A percentile compares a stretch with the other conserved stretches of the same genome.
Conservation (phyloP, 2,329 filamentous ascomycete species). For the Colletotrichum chlorophyti region DNA sequence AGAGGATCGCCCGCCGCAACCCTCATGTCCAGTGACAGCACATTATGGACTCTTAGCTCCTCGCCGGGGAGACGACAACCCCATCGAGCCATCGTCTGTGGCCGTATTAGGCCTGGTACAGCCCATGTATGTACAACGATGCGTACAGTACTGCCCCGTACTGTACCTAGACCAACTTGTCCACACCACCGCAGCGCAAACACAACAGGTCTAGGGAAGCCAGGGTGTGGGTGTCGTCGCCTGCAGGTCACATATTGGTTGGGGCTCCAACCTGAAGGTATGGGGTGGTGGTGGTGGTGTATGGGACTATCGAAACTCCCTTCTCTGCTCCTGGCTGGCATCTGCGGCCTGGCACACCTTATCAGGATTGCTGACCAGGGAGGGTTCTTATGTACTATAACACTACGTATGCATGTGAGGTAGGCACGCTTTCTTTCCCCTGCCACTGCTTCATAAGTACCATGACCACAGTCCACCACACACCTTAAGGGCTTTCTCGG, state of each 20-base stretch:
- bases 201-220: constrained; percentile 3
- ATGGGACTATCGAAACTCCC: constrained; percentile 1
- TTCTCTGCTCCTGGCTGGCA: constrained; percentile 18
- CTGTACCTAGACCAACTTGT: constrained; percentile 18
- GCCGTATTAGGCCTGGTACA: constrained; percentile 18
- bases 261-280: constrained; percentile 21
- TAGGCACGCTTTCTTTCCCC: constrained; percentile 5
- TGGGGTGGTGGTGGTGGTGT: constrained; percentile 13
- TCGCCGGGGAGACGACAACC: constrained; percentile 3
- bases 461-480: constrained; percentile 22
- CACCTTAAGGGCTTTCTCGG: constrained; percentile 2
- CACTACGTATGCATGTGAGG: too few species aligned
- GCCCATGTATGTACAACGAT: constrained; percentile 10
- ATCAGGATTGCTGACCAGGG: constrained; percentile 24
- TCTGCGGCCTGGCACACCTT: constrained; percentile 30
- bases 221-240: constrained; percentile 14
- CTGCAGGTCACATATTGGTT: constrained; percentile 25
- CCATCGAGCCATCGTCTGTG: constrained; percentile 12
- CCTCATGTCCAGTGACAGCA: constrained; percentile 19
- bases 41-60: constrained; percentile 1
- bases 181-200: constrained; percentile 20
- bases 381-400: constrained; percentile 12
- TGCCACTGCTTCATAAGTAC: constrained; percentile 25
- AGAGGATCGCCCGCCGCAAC: constrained; percentile 16
- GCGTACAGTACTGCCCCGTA: constrained; percentile 11